Conservation (phyloP, 2,329 filamentous ascomycete genomes). For the Akanthomyces lecanii region DNA sequence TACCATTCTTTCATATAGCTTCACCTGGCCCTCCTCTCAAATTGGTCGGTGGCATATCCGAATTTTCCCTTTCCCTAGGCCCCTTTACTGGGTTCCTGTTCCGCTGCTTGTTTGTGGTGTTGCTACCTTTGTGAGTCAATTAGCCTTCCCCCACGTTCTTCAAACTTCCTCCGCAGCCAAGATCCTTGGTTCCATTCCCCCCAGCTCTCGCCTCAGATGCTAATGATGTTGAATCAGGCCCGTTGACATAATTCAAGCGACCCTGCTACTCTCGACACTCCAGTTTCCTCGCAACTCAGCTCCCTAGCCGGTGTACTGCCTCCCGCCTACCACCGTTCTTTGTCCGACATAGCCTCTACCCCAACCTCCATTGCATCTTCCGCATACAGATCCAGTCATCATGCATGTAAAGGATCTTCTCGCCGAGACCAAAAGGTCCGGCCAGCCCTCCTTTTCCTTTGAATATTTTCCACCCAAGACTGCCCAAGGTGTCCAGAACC, state of each 20-base stretch:
- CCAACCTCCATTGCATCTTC: background rate
- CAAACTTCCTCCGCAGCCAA: background rate
- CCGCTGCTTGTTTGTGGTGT: background rate
- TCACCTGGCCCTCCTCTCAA: background rate
- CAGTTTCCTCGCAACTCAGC: background rate
- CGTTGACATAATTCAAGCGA: background rate
- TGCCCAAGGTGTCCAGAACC: conserved; percentile 93
- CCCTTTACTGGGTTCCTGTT: conserved; percentile 15
- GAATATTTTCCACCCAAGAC: conserved; percentile 99
- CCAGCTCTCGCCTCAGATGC: background rate
- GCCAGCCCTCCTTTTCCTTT: conserved; percentile 91
- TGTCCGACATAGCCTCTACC: background rate
- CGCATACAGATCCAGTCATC: conserved; percentile 32
- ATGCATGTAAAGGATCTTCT: conserved; percentile 98
- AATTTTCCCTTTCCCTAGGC: background rate
- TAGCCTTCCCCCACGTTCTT: background rate
- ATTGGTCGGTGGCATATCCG: background rate
- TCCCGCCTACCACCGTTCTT: conserved; percentile 1
- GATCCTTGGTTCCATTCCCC: background rate
- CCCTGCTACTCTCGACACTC: background rate
- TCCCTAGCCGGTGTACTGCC: background rate
- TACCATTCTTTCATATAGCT: background rate
- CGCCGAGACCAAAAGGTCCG: conserved; percentile 70
- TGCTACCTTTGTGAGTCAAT: conserved; percentile 10
- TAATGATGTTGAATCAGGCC: background rate